phyloP scores from a whole-genome alignment of 83 land plant genomes.

The Isoetes engelmannii region DNA sequence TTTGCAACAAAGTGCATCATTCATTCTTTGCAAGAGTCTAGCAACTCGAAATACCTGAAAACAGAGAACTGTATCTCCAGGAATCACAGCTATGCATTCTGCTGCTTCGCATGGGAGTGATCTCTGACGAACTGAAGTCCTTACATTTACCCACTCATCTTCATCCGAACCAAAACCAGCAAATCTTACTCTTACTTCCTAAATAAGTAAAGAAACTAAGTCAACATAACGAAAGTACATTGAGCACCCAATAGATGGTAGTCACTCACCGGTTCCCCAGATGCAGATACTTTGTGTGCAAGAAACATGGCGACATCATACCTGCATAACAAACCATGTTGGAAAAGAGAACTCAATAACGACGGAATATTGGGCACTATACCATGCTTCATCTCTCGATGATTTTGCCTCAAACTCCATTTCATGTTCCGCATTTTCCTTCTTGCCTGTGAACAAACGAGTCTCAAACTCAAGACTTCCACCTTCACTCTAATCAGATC shows the following conservation, averaged over 20 bases:
- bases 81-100: slow-evolving; percentile 72
- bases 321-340: slow-evolving; percentile 20
- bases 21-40: not conserved
- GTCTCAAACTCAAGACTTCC: not conserved
- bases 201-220: not conserved
- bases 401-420: slow-evolving; percentile 48
- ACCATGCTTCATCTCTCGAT: slow-evolving; percentile 38
- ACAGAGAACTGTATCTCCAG: slow-evolving; percentile 72
- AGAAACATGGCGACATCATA: slow-evolving; percentile 35
- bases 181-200: slow-evolving; percentile 39
- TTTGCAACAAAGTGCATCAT: not conserved
- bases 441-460: slow-evolving; percentile 10
- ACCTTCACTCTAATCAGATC: no score
- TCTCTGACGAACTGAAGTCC: slow-evolving; percentile 51
- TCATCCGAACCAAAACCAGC: slow-evolving; percentile 46
- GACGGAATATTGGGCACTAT: not conserved
- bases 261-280: slow-evolving; percentile 30
- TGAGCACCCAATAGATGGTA: not conserved
- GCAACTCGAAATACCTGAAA: slow-evolving; percentile 49
- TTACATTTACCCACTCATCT: slow-evolving; percentile 46
- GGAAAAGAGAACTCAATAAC: no score
- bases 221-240: not conserved
- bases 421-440: slow-evolving; percentile 17
- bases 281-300: slow-evolving; percentile 20
- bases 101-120: slow-evolving; percentile 80